A percentile compares a stretch with the other conserved stretches of the same genome.
Evolutionary conservation across 176 grass and related monocot species (phyloP).

Genomic region (Carex parvula): DNA sequence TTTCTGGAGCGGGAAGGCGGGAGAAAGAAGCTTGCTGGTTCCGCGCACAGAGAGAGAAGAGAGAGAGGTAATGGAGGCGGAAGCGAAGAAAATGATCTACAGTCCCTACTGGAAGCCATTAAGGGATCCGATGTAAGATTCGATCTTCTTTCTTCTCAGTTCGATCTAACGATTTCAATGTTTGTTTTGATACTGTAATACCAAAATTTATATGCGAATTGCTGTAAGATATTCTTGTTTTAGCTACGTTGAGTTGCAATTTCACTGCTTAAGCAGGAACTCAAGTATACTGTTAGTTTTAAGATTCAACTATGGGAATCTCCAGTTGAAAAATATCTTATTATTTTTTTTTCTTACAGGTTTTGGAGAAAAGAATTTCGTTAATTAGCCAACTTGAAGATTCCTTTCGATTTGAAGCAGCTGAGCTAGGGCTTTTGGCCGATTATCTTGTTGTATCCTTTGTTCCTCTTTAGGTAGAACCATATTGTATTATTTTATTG

Average conservation of each 20-base stretch:
- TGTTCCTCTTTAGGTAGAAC: constrained; percentile 7
- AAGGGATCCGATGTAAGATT: constrained; percentile 46
- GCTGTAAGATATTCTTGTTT: neutral
- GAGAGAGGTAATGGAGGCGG: neutral
- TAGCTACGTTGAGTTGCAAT: neutral
- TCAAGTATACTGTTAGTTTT: neutral
- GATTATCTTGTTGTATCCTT: constrained; percentile 66
- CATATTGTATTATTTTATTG: neutral
- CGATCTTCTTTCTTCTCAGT: constrained; percentile 5
- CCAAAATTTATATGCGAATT: neutral
- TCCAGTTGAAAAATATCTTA: neutral
- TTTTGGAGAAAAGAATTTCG: constrained; percentile 50
- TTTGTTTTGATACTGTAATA: neutral
- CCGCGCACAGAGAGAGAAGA: neutral
- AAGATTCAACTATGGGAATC: neutral
- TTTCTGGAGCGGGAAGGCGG: constrained; percentile 17
- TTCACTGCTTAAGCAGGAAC: neutral
- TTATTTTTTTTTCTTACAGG: constrained; percentile 39
- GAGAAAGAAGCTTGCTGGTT: constrained; percentile 10
- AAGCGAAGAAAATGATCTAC: constrained; percentile 28
- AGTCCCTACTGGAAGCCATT: constrained; percentile 40
- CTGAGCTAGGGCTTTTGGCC: constrained; percentile 42
- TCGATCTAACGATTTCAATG: neutral
- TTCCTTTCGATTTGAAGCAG: constrained; percentile 30
- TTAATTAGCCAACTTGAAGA: constrained; percentile 64